These are phyloP conservation scores for Eucalyptus curtisii DNA, from an alignment of 345 rosid species.

Conservation along the genomic window DNA sequence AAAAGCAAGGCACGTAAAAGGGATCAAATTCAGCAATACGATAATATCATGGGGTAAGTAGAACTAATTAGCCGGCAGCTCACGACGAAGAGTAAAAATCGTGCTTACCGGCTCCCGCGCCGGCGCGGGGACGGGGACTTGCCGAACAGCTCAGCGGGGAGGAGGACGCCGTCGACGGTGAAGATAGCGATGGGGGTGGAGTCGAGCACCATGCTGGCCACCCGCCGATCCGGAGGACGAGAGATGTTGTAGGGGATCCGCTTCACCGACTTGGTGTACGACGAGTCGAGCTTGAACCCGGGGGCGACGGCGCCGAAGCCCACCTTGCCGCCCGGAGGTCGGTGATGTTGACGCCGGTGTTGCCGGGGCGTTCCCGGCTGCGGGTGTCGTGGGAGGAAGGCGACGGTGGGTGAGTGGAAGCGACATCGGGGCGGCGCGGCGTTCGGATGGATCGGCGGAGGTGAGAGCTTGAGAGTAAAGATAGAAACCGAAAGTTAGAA, in stretches of 20 bases:
- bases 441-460: too few relatives aligned
- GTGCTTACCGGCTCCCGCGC: constrained; percentile 33
- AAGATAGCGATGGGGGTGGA: constrained; percentile 60
- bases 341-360: constrained; percentile 75
- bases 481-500: too few relatives aligned
- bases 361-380: constrained; percentile 75
- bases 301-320: constrained; percentile 27
- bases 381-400: too few relatives aligned
- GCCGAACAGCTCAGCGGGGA: constrained; percentile 62
- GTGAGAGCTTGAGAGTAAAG: too few relatives aligned
- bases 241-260: constrained; percentile 80
- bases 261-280: constrained; percentile 59
- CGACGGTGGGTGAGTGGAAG: too few relatives aligned
- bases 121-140: constrained; percentile 61
- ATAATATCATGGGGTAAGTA: too few relatives aligned
- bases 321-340: constrained; percentile 39
- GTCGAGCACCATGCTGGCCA: constrained; percentile 63
- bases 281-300: constrained; percentile 72
- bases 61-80: too few relatives aligned
- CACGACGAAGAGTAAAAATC: too few relatives aligned
- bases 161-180: constrained; percentile 59
- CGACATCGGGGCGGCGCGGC: accelerated
- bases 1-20: too few relatives aligned
- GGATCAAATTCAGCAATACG: too few relatives aligned
- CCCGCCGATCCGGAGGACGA: constrained; percentile 44